A percentile compares a stretch with the other conserved stretches of the same genome.
phyloP scores from a whole-genome alignment of 139 green algal genomes.

The Pleodorina starrii region DNA sequence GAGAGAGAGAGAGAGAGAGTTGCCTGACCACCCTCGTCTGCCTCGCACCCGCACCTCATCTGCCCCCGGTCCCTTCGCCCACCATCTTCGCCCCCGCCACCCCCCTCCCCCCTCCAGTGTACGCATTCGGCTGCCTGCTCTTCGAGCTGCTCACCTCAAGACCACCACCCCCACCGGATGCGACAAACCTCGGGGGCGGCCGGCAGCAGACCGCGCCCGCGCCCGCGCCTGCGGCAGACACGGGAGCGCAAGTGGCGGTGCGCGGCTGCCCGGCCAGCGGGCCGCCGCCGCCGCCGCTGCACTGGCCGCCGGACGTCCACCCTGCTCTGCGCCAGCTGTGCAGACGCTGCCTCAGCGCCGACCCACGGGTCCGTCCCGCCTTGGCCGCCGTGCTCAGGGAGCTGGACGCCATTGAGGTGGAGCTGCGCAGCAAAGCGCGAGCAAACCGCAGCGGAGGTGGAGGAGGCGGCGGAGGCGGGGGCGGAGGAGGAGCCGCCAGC shows the following conservation, averaged over 20 bases:
- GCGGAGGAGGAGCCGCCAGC: background rate
- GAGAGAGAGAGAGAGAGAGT: background rate
- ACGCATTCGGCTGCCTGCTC: conserved; percentile 1
- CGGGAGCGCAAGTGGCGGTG: no score
- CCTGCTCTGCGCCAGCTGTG: background rate
- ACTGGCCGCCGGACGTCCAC: background rate
- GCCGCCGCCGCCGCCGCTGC: background rate
- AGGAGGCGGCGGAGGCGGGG: background rate
- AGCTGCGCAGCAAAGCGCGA: background rate
- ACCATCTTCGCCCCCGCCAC: background rate
- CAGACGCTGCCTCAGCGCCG: background rate
- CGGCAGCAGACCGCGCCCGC: background rate
- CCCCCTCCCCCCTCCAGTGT: background rate
- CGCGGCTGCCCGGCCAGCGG: no score
- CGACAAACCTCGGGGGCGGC: no score
- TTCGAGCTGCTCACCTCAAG: background rate
- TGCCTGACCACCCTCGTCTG: background rate
- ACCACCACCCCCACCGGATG: background rate
- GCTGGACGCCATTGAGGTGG: background rate
- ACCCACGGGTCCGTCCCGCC: background rate
- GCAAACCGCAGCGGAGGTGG: background rate
- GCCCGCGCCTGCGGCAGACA: background rate
- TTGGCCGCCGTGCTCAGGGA: background rate
- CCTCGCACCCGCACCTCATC: background rate
- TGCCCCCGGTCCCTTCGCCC: background rate